Base-by-base conservation (phyloP, 1,139 yeast species). In the Kluyveromyces marxianus region DNA sequence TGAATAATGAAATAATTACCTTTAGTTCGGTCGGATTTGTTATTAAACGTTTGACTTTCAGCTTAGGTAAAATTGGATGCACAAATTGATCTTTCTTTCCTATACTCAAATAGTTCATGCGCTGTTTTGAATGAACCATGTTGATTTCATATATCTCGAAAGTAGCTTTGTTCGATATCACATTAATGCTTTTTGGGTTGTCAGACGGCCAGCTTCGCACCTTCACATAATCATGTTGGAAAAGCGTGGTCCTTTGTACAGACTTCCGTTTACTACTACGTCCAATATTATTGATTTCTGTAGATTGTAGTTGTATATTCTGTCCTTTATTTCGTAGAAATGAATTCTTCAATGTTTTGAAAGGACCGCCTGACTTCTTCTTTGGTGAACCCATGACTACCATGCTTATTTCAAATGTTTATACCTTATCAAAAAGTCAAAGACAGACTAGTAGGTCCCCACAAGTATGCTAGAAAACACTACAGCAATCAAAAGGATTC, bases 41-140 rank as follows among this genome's bases (percentile, higher is more conserved):
- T 5, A 35, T 38, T 2, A 51, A 35, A 36, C 51, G 54, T 8
- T 55, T 53, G 27, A 63, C 53, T 39, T 54, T 52, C 39, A 64
- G 46, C 46, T 56, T 59, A 4, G 66, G 66, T 37, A 64, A 48
- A 31, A 63, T 54, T 5, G 68, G 66, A 48, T 59, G 65, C 4
- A 64, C 50, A 3, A 63, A 50, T 32, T 57, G 56, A 21, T 58
- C 62, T 39, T 57, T 52, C 29, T 58, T 55, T 3, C 68, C 68
- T 24, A 64, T 45, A 7, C 66, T 57, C 10, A 64, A 48, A 39
- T 62, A 63, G 40, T 56, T 60, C 58, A 55, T 51, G 44, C 54
- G 53, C 45, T 59, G 55, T 21, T 47, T 36, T 5, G 50, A 40
- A 25, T 35, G 26, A 14, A 33, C 25, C 43, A 40, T 40, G 27